phyloP scores from a whole-genome alignment of 129 eudicot genomes.

The Centaurea solstitialis region DNA sequence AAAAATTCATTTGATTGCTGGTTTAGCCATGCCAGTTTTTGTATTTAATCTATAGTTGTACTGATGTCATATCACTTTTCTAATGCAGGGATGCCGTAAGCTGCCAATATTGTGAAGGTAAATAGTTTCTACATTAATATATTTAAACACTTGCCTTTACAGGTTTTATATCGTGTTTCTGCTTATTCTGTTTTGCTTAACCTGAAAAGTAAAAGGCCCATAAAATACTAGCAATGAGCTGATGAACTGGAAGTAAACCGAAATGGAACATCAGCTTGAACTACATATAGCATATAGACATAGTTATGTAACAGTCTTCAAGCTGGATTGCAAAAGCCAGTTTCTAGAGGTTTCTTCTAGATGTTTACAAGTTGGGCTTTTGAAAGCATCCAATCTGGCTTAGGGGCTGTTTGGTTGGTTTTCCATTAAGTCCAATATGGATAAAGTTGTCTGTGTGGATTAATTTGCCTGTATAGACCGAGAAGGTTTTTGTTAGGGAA shows the following conservation, averaged over 20 bases:
- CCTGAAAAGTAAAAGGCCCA: background rate
- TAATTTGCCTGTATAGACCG: too few relatives aligned
- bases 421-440: too few relatives aligned
- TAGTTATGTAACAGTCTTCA: too few relatives aligned
- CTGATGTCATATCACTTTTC: constrained; percentile 6
- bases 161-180: background rate
- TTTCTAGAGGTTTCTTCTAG: too few relatives aligned
- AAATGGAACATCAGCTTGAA: too few relatives aligned
- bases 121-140: background rate
- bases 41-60: background rate
- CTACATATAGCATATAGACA: too few relatives aligned
- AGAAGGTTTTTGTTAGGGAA: too few relatives aligned
- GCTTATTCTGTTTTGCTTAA: background rate
- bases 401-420: too few relatives aligned
- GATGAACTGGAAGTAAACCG: background rate
- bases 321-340: too few relatives aligned
- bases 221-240: background rate
- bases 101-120: constrained; percentile 88
- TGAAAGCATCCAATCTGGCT: too few relatives aligned
- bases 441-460: too few relatives aligned
- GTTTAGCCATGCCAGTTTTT: constrained; percentile 15
- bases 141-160: background rate
- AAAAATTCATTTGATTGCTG: background rate
- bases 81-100: constrained; percentile 82
- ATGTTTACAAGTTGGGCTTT: too few relatives aligned